phyloP scores from a whole-genome alignment of 2,329 filamentous ascomycete species.

The Whalleya microplaca region DNA sequence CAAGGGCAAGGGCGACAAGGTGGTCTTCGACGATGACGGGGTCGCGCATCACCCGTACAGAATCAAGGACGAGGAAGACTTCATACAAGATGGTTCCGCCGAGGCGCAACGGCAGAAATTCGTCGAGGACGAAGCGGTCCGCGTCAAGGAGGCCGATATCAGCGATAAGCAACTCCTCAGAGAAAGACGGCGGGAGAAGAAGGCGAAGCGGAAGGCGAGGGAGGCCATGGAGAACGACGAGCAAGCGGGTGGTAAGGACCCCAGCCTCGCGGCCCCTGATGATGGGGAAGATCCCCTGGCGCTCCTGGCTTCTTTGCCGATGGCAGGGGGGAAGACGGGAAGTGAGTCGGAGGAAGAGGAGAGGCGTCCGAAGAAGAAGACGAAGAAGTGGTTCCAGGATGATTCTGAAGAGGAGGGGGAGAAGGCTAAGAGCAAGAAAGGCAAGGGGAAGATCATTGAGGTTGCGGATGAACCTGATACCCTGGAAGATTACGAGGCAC shows the following conservation, averaged over 20 bases:
- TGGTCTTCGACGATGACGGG: constrained; percentile 92
- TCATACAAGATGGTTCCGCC: constrained; percentile 73
- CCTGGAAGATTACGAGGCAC: constrained; percentile 75
- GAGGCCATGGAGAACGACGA: constrained; percentile 55
- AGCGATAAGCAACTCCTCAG: constrained; percentile 81
- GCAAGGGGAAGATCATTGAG: constrained; percentile 60
- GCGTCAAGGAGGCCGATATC: constrained; percentile 75
- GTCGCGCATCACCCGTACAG: constrained; percentile 85
- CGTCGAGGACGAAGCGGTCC: constrained; percentile 72
- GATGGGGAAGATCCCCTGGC: constrained; percentile 59
- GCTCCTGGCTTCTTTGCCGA: constrained; percentile 60
- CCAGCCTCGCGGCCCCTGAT: constrained; percentile 43
- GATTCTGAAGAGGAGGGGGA: constrained; percentile 58
- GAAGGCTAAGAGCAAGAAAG: constrained; percentile 48
- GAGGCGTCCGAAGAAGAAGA: constrained; percentile 60
- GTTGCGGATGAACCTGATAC: constrained; percentile 74
- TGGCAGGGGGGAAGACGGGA: constrained; percentile 42
- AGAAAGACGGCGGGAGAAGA: constrained; percentile 77
- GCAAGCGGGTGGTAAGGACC: constrained; percentile 38
- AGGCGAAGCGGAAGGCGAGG: constrained; percentile 71
- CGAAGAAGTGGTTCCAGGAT: constrained; percentile 80
- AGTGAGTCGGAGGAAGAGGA: constrained; percentile 44
- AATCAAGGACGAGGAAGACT: constrained; percentile 82
- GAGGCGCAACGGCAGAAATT: constrained; percentile 78
- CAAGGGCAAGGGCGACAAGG: constrained; percentile 82